Conservation (phyloP, 192 early-diverging fungal genomes). For the Lobulomyces angularis region DNA sequence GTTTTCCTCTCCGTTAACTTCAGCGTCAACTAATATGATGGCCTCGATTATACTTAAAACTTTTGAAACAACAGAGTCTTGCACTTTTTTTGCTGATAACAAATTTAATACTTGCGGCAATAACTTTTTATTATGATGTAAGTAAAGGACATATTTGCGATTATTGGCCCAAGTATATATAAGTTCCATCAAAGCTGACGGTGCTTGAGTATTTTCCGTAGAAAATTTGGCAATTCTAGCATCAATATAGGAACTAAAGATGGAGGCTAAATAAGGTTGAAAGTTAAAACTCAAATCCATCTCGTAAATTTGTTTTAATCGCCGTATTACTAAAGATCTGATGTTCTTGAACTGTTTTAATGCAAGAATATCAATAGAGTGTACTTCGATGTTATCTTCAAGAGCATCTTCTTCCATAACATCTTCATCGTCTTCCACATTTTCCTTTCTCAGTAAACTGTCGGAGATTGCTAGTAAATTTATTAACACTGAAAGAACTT, state of each 20-base stretch:
- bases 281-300: constrained; percentile 64
- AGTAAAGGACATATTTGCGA: constrained; percentile 47
- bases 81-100: constrained; percentile 68
- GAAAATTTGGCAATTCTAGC: constrained; percentile 56
- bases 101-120: constrained; percentile 59
- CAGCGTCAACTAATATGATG: constrained; percentile 5
- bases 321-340: constrained; percentile 58
- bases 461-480: constrained; percentile 15
- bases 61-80: constrained; percentile 51
- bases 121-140: constrained; percentile 47
- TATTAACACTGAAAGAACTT: constrained; percentile 61
- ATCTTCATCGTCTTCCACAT: constrained; percentile 5
- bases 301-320: constrained; percentile 68
- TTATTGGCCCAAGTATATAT: constrained; percentile 65
- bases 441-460: constrained; percentile 1
- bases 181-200: constrained; percentile 65
- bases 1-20: constrained; percentile 5
- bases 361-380: not conserved
- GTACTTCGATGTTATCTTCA: constrained; percentile 2
- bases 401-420: constrained; percentile 8
- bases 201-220: constrained; percentile 78
- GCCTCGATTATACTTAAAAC: constrained; percentile 66
- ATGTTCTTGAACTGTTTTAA: constrained; percentile 45
- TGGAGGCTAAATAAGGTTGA: constrained; percentile 54
- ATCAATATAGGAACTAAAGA: constrained; percentile 61